phyloP scores from a whole-genome alignment of 495 filamentous ascomycete species.

The Pseudomonodictys pantanalensis region DNA sequence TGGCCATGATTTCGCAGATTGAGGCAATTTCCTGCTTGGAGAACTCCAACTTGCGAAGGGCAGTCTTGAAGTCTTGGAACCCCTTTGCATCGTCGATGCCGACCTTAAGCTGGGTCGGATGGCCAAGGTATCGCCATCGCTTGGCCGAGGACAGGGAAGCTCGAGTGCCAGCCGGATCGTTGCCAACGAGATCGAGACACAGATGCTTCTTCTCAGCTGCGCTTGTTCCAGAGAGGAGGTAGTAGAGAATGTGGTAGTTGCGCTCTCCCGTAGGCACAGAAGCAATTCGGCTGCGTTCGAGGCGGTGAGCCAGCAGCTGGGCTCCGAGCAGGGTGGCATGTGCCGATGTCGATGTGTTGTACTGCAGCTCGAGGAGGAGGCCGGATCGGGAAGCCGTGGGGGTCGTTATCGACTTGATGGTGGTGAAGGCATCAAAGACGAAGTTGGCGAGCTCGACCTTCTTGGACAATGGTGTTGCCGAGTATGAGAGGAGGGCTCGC shows the following conservation, averaged over 20 bases:
- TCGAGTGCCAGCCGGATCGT: constrained; percentile 47
- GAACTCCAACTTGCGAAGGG: constrained; percentile 89
- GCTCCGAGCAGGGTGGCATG: constrained; percentile 84
- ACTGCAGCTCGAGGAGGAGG: constrained; percentile 92
- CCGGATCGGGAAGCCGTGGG: constrained; percentile 94
- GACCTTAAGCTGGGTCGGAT: constrained; percentile 93
- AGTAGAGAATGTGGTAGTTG: constrained; percentile 95
- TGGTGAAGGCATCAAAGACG: constrained; percentile 91
- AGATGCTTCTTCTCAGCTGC: constrained; percentile 84
- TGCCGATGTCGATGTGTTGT: constrained; percentile 79
- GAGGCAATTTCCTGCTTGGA: constrained; percentile 90
- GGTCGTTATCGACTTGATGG: constrained; percentile 94
- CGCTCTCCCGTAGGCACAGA: constrained; percentile 91
- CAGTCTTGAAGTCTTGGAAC: constrained; percentile 97
- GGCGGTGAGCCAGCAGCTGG: constrained; percentile 87
- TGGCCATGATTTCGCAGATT: constrained; percentile 88
- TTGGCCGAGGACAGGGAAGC: constrained; percentile 60
- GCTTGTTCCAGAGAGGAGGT: constrained; percentile 88
- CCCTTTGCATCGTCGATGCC: constrained; percentile 94
- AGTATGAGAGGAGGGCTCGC: constrained; percentile 77
- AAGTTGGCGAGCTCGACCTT: constrained; percentile 92
- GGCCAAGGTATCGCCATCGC: constrained; percentile 92
- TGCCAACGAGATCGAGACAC: constrained; percentile 63
- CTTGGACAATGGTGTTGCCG: constrained; percentile 84
- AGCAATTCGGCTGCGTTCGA: constrained; percentile 87